phyloP scores from a whole-genome alignment of 163 green algal genomes.

The Scenedesmus sp. region DNA sequence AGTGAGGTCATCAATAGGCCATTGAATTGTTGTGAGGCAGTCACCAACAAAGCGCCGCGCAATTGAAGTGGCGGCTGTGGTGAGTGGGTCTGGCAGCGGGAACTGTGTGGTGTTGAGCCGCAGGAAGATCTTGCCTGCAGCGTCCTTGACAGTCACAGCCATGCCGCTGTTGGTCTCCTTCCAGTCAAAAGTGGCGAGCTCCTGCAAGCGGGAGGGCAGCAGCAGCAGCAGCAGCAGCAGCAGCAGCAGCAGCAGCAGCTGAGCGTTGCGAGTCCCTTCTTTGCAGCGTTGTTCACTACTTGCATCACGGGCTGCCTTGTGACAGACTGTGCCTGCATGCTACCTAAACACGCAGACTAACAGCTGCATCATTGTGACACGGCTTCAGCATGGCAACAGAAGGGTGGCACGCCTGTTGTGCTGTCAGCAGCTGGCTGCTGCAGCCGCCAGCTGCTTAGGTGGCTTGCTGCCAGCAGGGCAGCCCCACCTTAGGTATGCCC shows the following conservation, averaged over 20 bases:
- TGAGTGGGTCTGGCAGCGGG: background rate
- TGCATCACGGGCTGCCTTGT: too few relatives aligned
- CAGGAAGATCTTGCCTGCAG: background rate
- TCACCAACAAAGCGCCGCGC: background rate
- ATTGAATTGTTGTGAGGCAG: constrained; percentile 22
- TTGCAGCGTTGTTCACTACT: too few relatives aligned
- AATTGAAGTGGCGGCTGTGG: background rate
- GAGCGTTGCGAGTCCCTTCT: too few relatives aligned
- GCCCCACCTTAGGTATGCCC: constrained; percentile 35
- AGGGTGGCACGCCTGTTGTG: background rate
- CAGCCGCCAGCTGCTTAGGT: background rate
- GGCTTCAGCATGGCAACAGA: background rate
- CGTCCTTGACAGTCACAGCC: constrained; percentile 6
- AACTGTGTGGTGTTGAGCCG: background rate
- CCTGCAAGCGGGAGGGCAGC: background rate
- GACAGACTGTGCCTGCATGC: too few relatives aligned
- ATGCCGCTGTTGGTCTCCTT: background rate
- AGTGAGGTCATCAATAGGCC: constrained; percentile 19
- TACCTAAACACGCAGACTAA: too few relatives aligned
- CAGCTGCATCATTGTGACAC: background rate
- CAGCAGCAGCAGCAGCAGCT: background rate
- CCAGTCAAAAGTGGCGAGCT: constrained; percentile 29
- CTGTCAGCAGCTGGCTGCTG: background rate
- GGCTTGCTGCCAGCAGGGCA: background rate
- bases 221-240: background rate